Evolutionary conservation across 768 basidiomycete species (phyloP).

Genomic region (Lactarius sp.): DNA sequence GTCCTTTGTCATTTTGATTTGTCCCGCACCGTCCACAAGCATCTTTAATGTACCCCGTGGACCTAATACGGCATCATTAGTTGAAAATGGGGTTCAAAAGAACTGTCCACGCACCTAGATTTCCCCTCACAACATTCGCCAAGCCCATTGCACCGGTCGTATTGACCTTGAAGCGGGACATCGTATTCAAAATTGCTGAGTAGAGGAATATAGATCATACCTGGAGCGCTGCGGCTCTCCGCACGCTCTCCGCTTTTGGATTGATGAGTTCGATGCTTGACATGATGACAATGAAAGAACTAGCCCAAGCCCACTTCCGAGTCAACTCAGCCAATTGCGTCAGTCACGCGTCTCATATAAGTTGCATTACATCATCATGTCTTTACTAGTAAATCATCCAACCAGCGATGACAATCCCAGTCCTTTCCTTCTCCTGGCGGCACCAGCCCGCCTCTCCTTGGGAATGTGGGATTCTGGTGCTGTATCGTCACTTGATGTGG

Average conservation of each 20-base stretch:
- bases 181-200: conserved; percentile 27
- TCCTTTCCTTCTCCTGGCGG: background rate
- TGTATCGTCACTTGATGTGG: conserved; percentile 20
- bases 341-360: background rate
- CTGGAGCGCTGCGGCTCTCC: conserved; percentile 88
- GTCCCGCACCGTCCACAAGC: conserved; percentile 96
- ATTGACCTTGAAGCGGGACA: conserved; percentile 56
- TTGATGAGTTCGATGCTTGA: conserved; percentile 94
- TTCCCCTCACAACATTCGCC: conserved; percentile 94
- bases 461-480: conserved; percentile 21
- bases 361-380: background rate
- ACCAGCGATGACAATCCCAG: conserved; percentile 16
- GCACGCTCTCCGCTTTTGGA: conserved; percentile 91
- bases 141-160: conserved; percentile 95
- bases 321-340: too few species aligned
- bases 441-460: conserved; percentile 23
- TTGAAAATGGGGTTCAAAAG: conserved; percentile 3
- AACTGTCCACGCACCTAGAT: conserved; percentile 63
- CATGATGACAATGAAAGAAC: conserved; percentile 8
- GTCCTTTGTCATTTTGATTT: conserved; percentile 99
- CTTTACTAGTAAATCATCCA: background rate
- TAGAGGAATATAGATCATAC: conserved; percentile 38
- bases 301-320: background rate
- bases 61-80: conserved; percentile 43
- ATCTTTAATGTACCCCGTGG: conserved; percentile 98